These are phyloP conservation scores for Alternaria ventricosa DNA, from an alignment of 2,329 filamentous ascomycete genomes.

Conservation along the genomic window DNA sequence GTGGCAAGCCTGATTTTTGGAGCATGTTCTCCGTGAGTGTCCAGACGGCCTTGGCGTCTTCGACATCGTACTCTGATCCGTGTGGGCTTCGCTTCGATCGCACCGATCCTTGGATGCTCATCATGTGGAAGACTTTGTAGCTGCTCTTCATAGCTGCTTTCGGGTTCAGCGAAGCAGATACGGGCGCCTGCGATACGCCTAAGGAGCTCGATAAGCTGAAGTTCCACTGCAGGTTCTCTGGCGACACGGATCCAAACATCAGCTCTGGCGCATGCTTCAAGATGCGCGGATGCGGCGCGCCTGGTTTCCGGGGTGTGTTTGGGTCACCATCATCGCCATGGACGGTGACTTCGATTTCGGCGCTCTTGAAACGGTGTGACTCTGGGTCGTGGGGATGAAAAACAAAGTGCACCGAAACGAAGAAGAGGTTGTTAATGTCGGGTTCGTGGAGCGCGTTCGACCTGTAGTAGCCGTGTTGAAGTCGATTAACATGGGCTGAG, in stretches of 20 bases:
- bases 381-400: constrained; percentile 55
- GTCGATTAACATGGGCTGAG: constrained; percentile 58
- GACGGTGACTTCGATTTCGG: constrained; percentile 52
- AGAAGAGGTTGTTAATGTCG: constrained; percentile 54
- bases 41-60: constrained; percentile 58
- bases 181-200: constrained; percentile 54
- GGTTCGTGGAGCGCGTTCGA: constrained; percentile 52
- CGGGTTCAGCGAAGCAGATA: constrained; percentile 52
- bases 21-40: constrained; percentile 58
- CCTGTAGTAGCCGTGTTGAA: constrained; percentile 58
- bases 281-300: constrained; percentile 49
- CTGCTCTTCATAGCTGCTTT: constrained; percentile 50
- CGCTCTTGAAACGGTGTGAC: constrained; percentile 57
- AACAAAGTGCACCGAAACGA: constrained; percentile 58
- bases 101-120: constrained; percentile 57
- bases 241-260: constrained; percentile 56
- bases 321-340: constrained; percentile 30
- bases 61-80: constrained; percentile 48
- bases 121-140: constrained; percentile 58
- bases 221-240: constrained; percentile 57
- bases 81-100: constrained; percentile 49
- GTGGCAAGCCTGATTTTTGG: constrained; percentile 57
- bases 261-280: constrained; percentile 60
- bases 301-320: constrained; percentile 9
- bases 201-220: constrained; percentile 56